phyloP scores from a whole-genome alignment of 164 flowering plant genomes.

The Cinnamomum chago region DNA sequence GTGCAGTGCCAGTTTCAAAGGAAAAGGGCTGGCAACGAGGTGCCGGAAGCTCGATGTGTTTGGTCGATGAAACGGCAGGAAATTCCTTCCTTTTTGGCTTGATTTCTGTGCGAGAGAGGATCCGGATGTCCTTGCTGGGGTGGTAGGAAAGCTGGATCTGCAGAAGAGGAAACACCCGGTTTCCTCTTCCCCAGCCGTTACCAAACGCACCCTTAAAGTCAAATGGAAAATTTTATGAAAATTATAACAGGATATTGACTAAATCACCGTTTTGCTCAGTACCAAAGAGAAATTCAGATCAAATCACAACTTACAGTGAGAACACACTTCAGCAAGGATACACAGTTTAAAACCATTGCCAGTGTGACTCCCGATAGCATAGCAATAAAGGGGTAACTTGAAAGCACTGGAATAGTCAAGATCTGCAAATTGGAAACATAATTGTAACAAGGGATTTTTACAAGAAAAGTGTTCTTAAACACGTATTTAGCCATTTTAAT shows the following conservation, averaged over 20 bases:
- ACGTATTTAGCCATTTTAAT: no score
- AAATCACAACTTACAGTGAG: constrained; percentile 44
- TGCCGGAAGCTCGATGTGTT: no score
- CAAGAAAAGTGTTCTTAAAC: no score
- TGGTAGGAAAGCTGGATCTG: no score
- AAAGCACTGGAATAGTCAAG: constrained; percentile 43
- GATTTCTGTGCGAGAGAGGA: no score
- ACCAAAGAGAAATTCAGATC: not conserved
- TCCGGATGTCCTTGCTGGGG: no score
- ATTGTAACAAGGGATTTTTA: not conserved
- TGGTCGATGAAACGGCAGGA: no score
- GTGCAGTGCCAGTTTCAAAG: no score
- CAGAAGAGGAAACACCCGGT: no score
- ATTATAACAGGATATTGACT: not conserved
- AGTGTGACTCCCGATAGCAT: constrained; percentile 48
- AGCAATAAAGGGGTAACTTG: constrained; percentile 61
- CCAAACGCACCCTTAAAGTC: not conserved
- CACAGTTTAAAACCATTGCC: constrained; percentile 36
- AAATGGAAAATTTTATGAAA: not conserved
- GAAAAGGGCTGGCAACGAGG: no score
- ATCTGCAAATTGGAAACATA: constrained; percentile 26
- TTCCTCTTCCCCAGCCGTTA: no score
- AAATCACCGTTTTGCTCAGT: not conserved
- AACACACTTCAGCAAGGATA: constrained; percentile 54
- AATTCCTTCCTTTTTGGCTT: no score